Evolutionary conservation across 352 stramenopile genomes (phyloP), one percentile per base, ranked within the genome.

Genomic region (Phytopythium litorale): DNA sequence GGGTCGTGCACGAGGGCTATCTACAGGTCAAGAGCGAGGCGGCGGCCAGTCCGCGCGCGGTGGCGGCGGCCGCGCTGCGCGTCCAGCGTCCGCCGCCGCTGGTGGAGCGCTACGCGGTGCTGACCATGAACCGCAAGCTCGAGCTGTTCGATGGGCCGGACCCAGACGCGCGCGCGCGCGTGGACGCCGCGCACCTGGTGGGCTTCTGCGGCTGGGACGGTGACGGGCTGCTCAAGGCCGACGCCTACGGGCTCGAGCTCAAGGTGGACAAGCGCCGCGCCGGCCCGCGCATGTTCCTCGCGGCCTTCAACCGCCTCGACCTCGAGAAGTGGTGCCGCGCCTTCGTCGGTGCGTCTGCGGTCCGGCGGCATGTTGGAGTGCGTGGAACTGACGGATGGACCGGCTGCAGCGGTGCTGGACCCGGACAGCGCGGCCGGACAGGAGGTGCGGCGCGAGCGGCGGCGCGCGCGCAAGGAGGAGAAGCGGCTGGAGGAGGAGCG

Each of bases 191-290:
- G 32, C 89, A 88, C 55, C 49, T 94, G 8, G 64, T 65, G 21
- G 86, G 72, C 11, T 94, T 94, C 63, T 75, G 76, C n/a, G 82
- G 81, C 16, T 94, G 86, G 86, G 86, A 92, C 56, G 84, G 86
- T 5, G 66, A 83, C 16, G 81, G 82, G 0, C 64, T 92, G 56
- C 63, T 92, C 4, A 88, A 88, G 54, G 77, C 74, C n/a, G 81
- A 94, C 55, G 64, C 79, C 18, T 93, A 94, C 70, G 86, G 86
- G 8, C 65, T 94, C 23, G 86, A 93, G 68, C 75, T 93, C 23
- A 86, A 88, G 52, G 69, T 92, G 48, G 84, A 93, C 38, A 75
- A 81, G 32, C 69, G 88, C 49, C 51, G 68, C 9, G 62, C 70
- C 15, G 68, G 65, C 15, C 59, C 67, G 48, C 76, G 80, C 19